Evolutionary conservation across 352 stramenopile genomes (phyloP), one percentile per base, ranked within the genome.

Genomic region (Phytophthora pinifolia): DNA sequence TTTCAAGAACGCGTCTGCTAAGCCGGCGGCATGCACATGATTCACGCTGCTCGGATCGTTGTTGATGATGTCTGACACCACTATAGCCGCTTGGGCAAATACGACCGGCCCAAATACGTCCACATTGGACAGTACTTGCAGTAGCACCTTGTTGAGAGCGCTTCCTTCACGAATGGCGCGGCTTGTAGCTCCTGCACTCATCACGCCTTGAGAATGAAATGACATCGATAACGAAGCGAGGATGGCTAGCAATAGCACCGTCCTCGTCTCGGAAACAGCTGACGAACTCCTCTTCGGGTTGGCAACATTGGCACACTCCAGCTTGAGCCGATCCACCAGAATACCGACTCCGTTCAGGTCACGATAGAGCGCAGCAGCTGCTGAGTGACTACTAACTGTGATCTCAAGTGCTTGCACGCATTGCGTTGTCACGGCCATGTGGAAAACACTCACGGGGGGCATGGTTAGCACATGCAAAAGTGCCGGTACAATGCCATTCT

Each of bases 31-130:
- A 62, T 98, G 93, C 6, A 99, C 86, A 67, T 98, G 81, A 68
- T 98, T 90, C 35, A 99, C 89, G 63, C 96, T 92, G 57, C 76
- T 98, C 65, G 76, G 96, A 72, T 99, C 95, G 35, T 95, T 96
- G 74, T 99, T 99, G 74, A 98, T 97, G n/a, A 98, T 80, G 74
- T 99, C 96, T 9, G 87, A 91, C 29, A 99, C 75, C 30, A 99
- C 74, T 17, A 96, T 96, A 4, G 84, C 73, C 9, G 93, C 73
- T 49, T 98, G 84, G 18, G 94, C 88, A 46, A 96, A 96, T 30
- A 99, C 63, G n/a, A 95, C 79, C 3, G 95, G 89, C 12, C 96
- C 95, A 59, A 98, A 99, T 4, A 77, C 63, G 54, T 96, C 77
- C 34, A 98, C 74, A 69, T 97, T 88, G 12, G 82, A 72, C 48